These are phyloP conservation scores for Lanmaoa rubissima DNA, from an alignment of 768 basidiomycete species.

Conservation along the genomic window DNA sequence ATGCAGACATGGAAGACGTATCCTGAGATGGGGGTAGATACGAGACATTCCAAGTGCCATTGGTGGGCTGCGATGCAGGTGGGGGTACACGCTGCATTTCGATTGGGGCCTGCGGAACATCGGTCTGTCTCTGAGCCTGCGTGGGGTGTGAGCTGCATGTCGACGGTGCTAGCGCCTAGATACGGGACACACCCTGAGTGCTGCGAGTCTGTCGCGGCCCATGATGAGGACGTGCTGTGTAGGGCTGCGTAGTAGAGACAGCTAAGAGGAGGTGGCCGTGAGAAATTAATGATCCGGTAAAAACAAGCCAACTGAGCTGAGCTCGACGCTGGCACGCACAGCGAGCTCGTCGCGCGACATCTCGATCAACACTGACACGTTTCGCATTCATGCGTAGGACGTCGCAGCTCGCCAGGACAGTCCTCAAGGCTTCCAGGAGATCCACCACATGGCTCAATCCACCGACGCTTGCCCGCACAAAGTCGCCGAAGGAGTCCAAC, in stretches of 20 bases:
- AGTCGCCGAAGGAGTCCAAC: constrained; percentile 20
- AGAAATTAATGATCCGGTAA: constrained; percentile 5
- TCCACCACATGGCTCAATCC: background rate
- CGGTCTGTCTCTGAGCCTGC: constrained; percentile 53
- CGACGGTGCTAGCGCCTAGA: constrained; percentile 35
- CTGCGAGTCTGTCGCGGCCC: constrained; percentile 75
- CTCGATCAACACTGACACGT: constrained; percentile 53
- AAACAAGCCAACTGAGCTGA: background rate
- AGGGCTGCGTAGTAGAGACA: too few relatives aligned
- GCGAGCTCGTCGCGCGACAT: constrained; percentile 42
- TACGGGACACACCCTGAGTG: constrained; percentile 67
- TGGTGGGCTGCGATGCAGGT: constrained; percentile 1
- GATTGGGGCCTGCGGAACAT: constrained; percentile 22
- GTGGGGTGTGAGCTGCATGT: constrained; percentile 38
- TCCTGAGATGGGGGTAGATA: constrained; percentile 8
- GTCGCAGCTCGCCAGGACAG: constrained; percentile 71
- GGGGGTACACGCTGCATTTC: constrained; percentile 25
- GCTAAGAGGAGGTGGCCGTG: constrained; percentile 6
- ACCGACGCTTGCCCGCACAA: constrained; percentile 23
- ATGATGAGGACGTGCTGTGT: constrained; percentile 33
- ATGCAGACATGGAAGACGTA: constrained; percentile 30
- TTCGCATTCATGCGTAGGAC: constrained; percentile 62
- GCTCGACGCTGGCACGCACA: background rate
- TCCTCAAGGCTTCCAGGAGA: constrained; percentile 42
- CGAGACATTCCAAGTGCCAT: constrained; percentile 3